Base-by-base conservation (phyloP, 192 early-diverging fungal species). In the Obelidium mucronatum region DNA sequence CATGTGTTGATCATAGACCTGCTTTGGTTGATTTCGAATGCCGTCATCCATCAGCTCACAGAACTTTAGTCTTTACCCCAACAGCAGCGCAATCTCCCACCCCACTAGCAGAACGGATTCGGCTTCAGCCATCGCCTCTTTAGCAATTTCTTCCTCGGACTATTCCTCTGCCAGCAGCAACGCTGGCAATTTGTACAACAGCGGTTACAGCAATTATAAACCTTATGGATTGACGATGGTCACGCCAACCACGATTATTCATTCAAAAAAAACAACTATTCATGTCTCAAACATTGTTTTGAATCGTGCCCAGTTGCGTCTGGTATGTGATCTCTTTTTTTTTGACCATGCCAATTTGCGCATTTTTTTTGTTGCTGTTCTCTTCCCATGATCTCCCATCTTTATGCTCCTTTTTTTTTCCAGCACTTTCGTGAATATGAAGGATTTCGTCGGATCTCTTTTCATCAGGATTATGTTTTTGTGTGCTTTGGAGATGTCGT, bases 281-380 rank as follows among this genome's bases (percentile, higher is more conserved):
- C 82, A 83, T 71, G 82, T 83, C 39, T 81, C 82, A 3, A 80
- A 80, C 54, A 83, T 83, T 67, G 72, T 70, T 8, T 75, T 77
- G 40, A 76, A 82, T 56, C 72, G 79, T 44, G 78, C 81, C 19
- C 42, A 73, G 48, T 75, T 80, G 35, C 80, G 78, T 40, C 28
- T 40, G 52, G 70, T 73, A 60, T n/a, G 55, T 55, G 35, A 13
- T 36, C 44, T 15, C 22, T n/a, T 63, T 17, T 19, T 48, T 48
- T n/a, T n/a, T n/a, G n/a, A n/a, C n/a, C n/a, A n/a, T n/a, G n/a
- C n/a, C n/a, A n/a, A n/a, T n/a, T 13, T 51, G 40, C 30, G 11
- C 48, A 15, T 48, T 48, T 48, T 48, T 19, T 48, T 48, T 44
- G 8, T 48, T 48, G 44, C 44, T 19, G 0, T 6, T 13, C 24